These are phyloP conservation scores for Plectosphaerella plurivora DNA, from an alignment of 2,329 filamentous ascomycete species.

Conservation along the genomic window DNA sequence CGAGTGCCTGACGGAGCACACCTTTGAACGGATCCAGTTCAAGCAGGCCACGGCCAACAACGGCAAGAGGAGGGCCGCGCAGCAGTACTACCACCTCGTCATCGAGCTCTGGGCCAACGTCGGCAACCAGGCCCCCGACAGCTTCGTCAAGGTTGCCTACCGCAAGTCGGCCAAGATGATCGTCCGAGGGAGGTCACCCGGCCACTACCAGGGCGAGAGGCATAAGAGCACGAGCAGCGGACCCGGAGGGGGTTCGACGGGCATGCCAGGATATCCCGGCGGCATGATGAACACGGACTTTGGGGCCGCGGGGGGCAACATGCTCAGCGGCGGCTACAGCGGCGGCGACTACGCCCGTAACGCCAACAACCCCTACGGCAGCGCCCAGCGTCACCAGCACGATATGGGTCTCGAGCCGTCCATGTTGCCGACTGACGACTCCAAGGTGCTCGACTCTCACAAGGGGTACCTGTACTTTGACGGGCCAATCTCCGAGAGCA, in stretches of 20 bases:
- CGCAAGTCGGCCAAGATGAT: conserved; percentile 77
- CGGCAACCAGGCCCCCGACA: conserved; percentile 40
- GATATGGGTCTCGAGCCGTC: conserved; percentile 47
- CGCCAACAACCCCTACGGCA: conserved; percentile 38
- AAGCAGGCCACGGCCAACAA: conserved; percentile 94
- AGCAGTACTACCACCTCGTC: conserved; percentile 90
- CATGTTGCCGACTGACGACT: conserved; percentile 43
- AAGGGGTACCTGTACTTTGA: conserved; percentile 53
- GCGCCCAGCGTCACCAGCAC: conserved; percentile 36
- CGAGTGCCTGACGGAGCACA: conserved; percentile 47
- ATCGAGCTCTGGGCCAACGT: conserved; percentile 77
- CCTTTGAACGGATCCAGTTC: conserved; percentile 89
- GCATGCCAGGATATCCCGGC: conserved; percentile 44
- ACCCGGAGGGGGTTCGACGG: conserved; percentile 59
- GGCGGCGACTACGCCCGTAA: conserved; percentile 8
- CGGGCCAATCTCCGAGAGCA: conserved; percentile 41
- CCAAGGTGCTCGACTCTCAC: conserved; percentile 41
- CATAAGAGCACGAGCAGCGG: conserved; percentile 67
- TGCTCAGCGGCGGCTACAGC: conserved; percentile 28
- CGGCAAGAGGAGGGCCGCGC: conserved; percentile 81
- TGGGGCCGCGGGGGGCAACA: conserved; percentile 29
- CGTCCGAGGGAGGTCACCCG: conserved; percentile 78
- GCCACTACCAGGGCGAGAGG: conserved; percentile 71
- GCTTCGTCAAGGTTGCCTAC: conserved; percentile 67
- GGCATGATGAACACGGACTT: conserved; percentile 36